These are phyloP conservation scores for Colletotrichum sidae DNA, from an alignment of 2,329 filamentous ascomycete species.

Conservation along the genomic window DNA sequence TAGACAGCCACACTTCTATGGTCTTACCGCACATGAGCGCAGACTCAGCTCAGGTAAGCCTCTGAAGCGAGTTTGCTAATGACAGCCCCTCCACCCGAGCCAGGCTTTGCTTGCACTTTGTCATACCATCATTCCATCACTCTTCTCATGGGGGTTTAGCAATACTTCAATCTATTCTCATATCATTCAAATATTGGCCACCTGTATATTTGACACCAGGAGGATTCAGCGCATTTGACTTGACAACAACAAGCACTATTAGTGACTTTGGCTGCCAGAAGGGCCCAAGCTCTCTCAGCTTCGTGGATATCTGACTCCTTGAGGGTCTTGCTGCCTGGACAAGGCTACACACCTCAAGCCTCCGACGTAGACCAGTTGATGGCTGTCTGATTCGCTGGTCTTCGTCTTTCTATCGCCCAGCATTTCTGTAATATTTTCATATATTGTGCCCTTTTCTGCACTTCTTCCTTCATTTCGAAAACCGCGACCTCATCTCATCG, in stretches of 20 bases:
- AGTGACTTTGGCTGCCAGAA: not conserved
- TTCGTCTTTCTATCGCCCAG: not conserved
- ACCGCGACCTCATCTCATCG: not conserved
- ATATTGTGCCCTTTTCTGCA: not conserved
- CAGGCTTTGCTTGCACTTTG: too few relatives aligned
- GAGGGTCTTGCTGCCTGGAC: slow-evolving; percentile 30
- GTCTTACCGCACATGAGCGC: too few relatives aligned
- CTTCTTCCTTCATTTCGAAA: not conserved
- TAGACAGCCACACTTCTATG: not conserved
- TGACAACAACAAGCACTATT: too few relatives aligned
- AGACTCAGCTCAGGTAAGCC: too few relatives aligned
- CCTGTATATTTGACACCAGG: not conserved
- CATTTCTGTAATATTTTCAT: not conserved
- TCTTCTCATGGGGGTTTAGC: too few relatives aligned
- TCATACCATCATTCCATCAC: too few relatives aligned
- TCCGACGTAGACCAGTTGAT: slow-evolving; percentile 5
- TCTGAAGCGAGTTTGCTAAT: too few relatives aligned
- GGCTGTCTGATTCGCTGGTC: not conserved
- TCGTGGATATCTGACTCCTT: slow-evolving; percentile 25
- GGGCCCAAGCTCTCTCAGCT: slow-evolving; percentile 1
- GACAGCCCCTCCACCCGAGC: too few relatives aligned
- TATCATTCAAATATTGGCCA: not conserved
- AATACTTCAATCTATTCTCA: too few relatives aligned
- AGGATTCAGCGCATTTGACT: not conserved
- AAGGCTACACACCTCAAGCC: slow-evolving; percentile 28